Evolutionary conservation across 257 asterid species (phyloP).

Genomic region (Linderniella brevidens): DNA sequence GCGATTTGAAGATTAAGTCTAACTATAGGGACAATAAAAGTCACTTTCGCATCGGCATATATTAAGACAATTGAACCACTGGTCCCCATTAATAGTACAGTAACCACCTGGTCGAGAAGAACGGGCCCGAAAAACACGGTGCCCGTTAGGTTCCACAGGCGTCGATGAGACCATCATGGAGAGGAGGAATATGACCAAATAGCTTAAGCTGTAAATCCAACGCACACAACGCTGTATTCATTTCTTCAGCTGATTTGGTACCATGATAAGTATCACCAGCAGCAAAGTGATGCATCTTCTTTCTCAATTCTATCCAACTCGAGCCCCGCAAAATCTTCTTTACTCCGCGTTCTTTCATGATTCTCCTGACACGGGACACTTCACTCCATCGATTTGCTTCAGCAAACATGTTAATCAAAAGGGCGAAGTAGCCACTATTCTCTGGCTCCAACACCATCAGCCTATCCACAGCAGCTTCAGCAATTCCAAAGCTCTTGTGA

Average conservation of each 20-base stretch:
- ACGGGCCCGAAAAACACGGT: too few relatives aligned
- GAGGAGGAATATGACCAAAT: conserved; percentile 7
- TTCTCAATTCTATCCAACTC: conserved; percentile 62
- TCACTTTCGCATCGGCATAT: too few relatives aligned
- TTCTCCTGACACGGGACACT: conserved; percentile 34
- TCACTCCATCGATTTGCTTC: conserved; percentile 58
- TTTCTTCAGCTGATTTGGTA: conserved; percentile 29
- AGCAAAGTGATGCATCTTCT: conserved; percentile 45
- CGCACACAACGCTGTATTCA: conserved; percentile 24
- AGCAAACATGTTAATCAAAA: conserved; percentile 55
- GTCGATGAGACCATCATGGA: too few relatives aligned
- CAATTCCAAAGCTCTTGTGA: conserved; percentile 54
- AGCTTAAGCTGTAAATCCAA: conserved; percentile 43
- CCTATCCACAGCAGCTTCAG: conserved; percentile 40
- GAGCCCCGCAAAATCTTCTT: conserved; percentile 52
- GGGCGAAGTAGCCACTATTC: conserved; percentile 40
- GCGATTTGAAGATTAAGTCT: too few relatives aligned
- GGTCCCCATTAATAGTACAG: too few relatives aligned
- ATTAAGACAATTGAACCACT: too few relatives aligned
- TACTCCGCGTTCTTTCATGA: conserved; percentile 42
- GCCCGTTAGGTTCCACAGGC: too few relatives aligned
- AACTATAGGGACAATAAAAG: too few relatives aligned
- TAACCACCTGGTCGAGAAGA: too few relatives aligned
- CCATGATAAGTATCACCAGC: conserved; percentile 42
- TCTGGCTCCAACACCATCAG: conserved; percentile 43